Evolutionary conservation across 2,329 filamentous ascomycete genomes (phyloP), one percentile per base, ranked within the genome.

Genomic region (Trichoderma sp.): DNA sequence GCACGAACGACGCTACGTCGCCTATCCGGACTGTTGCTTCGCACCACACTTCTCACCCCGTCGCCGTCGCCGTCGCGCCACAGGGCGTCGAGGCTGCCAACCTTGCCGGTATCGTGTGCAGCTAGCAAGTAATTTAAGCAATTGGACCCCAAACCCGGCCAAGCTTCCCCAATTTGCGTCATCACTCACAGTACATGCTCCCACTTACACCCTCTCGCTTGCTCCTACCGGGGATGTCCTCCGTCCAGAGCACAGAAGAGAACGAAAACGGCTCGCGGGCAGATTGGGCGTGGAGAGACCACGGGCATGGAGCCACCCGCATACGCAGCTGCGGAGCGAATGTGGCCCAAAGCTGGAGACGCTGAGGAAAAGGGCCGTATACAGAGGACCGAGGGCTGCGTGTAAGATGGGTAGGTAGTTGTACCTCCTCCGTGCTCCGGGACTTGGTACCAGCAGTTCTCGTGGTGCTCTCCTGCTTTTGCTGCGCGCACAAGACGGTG

Each of bases 301-400:
- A 54, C 26, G 54, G 55, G 43, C 47, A 50, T 50, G 62, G 62
- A 58, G 62, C 44, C 34, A 30, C 45, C 45, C 52, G 51, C 54
- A 58, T 50, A 51, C 62, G 52, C 45, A 50, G 34, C 52, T 64
- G 62, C 62, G 62, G 62, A 64, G 62, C 52, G 54, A 64, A 51
- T 58, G 52, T 64, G 62, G 62, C 54, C 62, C 52, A 34, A 45
- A 44, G 54, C 62, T 64, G 52, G 62, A 58, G 62, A 59, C 54
- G 2, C 45, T 51, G 44, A 50, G 30, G 45, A 64, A 64, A 64
- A 64, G 62, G 62, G 62, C 62, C 62, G 62, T 64, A 64, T 64
- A 34, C 30, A 34, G 30, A 34, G 7, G 28, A 10, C 30, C 9
- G 30, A 34, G 30, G 30, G 10, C 54, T n/a, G 54, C 12, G 30